A percentile compares a stretch with the other conserved stretches of the same genome.
Evolutionary conservation across 2,329 filamentous ascomycete species (phyloP).

Genomic region (Paracamarosporium sp.): DNA sequence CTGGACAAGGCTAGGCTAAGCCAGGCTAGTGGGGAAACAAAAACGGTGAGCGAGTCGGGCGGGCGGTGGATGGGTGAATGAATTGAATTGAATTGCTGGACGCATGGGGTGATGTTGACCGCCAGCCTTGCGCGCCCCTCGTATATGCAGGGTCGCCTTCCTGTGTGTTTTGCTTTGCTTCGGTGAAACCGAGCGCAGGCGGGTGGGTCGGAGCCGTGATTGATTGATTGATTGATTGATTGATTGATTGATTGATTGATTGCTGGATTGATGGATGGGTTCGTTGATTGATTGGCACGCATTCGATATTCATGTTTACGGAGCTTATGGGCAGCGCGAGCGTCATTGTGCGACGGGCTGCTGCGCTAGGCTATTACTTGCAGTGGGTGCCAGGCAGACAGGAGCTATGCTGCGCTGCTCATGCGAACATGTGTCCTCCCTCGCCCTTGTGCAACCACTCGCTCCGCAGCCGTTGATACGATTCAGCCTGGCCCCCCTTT

Average conservation of each 20-base stretch:
- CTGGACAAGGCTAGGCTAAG: too few species aligned
- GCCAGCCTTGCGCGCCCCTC: neutral
- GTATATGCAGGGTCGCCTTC: slow-evolving; percentile 2
- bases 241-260: too few species aligned
- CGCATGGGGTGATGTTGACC: slow-evolving; percentile 4
- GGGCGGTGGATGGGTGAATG: too few species aligned
- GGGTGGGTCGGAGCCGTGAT: neutral
- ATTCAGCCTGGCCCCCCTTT: neutral
- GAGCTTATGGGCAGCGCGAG: neutral
- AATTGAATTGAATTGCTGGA: too few species aligned
- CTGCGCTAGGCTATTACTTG: neutral
- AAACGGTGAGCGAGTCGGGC: too few species aligned
- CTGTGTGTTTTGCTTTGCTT: too few species aligned
- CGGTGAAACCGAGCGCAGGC: neutral
- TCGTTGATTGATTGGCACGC: neutral
- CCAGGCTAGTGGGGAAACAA: too few species aligned
- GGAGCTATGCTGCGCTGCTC: too few species aligned
- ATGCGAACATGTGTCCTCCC: neutral
- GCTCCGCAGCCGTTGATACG: neutral
- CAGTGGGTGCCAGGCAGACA: too few species aligned
- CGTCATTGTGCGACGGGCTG: neutral
- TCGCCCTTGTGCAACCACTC: neutral
- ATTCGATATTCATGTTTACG: neutral
- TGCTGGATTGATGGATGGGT: too few species aligned
- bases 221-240: too few species aligned